A percentile compares a stretch with the other conserved stretches of the same genome.
These are phyloP conservation scores for Candida ovalis DNA, from an alignment of 805 yeast genomes.

Conservation along the genomic window DNA sequence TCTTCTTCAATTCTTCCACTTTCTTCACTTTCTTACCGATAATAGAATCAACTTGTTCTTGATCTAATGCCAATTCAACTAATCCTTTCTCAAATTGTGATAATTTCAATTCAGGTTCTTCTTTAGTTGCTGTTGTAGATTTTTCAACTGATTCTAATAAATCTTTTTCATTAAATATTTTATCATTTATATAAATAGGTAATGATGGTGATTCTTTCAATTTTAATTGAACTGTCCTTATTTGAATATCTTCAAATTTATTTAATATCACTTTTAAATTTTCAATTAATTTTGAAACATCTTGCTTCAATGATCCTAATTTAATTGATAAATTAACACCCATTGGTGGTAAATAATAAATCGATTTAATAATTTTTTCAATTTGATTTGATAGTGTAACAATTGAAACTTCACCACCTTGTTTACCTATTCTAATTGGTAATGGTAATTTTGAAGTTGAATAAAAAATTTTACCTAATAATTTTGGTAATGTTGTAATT, in stretches of 20 bases:
- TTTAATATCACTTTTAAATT: slow-evolving; percentile 56
- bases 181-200: slow-evolving; percentile 73
- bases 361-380: slow-evolving; percentile 51
- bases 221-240: slow-evolving; percentile 63
- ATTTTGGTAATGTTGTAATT: slow-evolving; percentile 73
- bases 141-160: slow-evolving; percentile 34
- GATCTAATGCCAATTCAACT: slow-evolving; percentile 76
- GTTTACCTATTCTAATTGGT: slow-evolving; percentile 47
- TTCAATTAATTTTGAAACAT: slow-evolving; percentile 47
- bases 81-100: slow-evolving; percentile 71
- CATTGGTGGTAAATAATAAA: slow-evolving; percentile 66
- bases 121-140: slow-evolving; percentile 19
- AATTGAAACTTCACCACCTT: slow-evolving; percentile 34
- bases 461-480: slow-evolving; percentile 78
- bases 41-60: slow-evolving; percentile 58
- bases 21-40: slow-evolving; percentile 53
- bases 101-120: slow-evolving; percentile 39
- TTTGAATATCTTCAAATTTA: slow-evolving; percentile 39
- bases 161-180: slow-evolving; percentile 48
- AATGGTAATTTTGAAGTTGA: slow-evolving; percentile 60
- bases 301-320: slow-evolving; percentile 54
- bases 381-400: slow-evolving; percentile 56
- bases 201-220: slow-evolving; percentile 72
- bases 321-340: slow-evolving; percentile 65
- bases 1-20: slow-evolving; percentile 25